These are phyloP conservation scores for Proliferodiscus dingleyae DNA, from an alignment of 2,329 filamentous ascomycete species.

Conservation along the genomic window DNA sequence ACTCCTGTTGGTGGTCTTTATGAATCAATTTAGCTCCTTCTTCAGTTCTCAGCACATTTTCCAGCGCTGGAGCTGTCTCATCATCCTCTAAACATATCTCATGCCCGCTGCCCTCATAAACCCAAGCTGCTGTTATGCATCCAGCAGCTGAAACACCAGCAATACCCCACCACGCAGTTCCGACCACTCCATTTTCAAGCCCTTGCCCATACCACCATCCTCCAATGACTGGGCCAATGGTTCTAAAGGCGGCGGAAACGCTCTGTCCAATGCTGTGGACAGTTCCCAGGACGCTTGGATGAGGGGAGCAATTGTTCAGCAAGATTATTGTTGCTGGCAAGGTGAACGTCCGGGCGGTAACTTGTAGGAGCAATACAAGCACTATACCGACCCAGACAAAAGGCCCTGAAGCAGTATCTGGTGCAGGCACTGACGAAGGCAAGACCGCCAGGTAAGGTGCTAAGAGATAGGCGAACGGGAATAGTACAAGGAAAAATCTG, in stretches of 20 bases:
- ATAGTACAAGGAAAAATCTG: constrained; percentile 59
- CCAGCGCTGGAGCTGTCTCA: background rate
- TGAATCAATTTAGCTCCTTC: background rate
- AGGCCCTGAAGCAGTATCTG: constrained; percentile 39
- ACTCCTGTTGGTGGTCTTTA: too few species aligned
- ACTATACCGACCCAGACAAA: constrained; percentile 52
- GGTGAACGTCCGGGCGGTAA: constrained; percentile 54
- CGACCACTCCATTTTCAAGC: constrained; percentile 48
- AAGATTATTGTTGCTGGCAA: constrained; percentile 54
- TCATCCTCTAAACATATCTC: constrained; percentile 48
- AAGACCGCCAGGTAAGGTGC: constrained; percentile 60
- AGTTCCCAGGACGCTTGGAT: constrained; percentile 50
- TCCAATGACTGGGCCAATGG: constrained; percentile 49
- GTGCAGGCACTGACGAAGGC: constrained; percentile 29
- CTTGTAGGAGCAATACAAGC: constrained; percentile 49
- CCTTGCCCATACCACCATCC: constrained; percentile 51
- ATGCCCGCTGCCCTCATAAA: constrained; percentile 62
- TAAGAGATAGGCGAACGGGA: constrained; percentile 62
- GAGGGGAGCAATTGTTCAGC: constrained; percentile 55
- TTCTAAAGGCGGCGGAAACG: constrained; percentile 48
- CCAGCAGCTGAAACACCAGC: constrained; percentile 50
- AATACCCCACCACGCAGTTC: constrained; percentile 46
- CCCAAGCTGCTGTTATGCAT: constrained; percentile 53
- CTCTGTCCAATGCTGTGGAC: constrained; percentile 56
- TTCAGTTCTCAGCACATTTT: background rate